These are phyloP conservation scores for Pholiota adiposa DNA, from an alignment of 1,284 basidiomycete genomes.

Conservation along the genomic window DNA sequence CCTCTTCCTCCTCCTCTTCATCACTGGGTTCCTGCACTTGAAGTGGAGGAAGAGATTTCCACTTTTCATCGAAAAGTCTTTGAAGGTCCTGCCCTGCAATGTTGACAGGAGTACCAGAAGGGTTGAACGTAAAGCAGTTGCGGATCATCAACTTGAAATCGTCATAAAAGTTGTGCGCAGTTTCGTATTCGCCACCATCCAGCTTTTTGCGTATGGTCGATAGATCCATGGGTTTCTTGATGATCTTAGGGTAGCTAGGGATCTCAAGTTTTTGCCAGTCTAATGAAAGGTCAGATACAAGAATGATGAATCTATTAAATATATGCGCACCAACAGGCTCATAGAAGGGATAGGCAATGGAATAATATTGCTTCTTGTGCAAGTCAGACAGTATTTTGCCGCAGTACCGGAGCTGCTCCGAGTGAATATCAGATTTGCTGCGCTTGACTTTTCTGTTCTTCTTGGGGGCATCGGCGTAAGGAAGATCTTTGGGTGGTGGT, in stretches of 20 bases:
- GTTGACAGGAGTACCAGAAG: constrained; percentile 85
- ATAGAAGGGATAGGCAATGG: constrained; percentile 85
- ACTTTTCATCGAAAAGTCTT: constrained; percentile 90
- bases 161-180: constrained; percentile 79
- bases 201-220: constrained; percentile 88
- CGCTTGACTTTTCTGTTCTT: constrained; percentile 67
- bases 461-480: constrained; percentile 79
- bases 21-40: constrained; percentile 51
- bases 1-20: constrained; percentile 37
- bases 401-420: constrained; percentile 88
- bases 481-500: constrained; percentile 89
- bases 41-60: constrained; percentile 77
- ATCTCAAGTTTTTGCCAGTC: constrained; percentile 83
- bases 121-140: constrained; percentile 95
- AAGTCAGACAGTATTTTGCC: constrained; percentile 79
- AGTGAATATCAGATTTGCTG: constrained; percentile 70
- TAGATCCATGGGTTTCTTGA: constrained; percentile 96
- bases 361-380: constrained; percentile 78
- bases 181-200: constrained; percentile 75
- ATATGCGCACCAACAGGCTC: constrained; percentile 83
- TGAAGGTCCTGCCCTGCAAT: constrained; percentile 83
- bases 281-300: constrained; percentile 30
- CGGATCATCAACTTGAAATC: constrained; percentile 95
- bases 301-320: constrained; percentile 11
- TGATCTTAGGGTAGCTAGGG: constrained; percentile 84